phyloP scores from a whole-genome alignment of 148 eudicot genomes.

The Talinum fruticosum region DNA sequence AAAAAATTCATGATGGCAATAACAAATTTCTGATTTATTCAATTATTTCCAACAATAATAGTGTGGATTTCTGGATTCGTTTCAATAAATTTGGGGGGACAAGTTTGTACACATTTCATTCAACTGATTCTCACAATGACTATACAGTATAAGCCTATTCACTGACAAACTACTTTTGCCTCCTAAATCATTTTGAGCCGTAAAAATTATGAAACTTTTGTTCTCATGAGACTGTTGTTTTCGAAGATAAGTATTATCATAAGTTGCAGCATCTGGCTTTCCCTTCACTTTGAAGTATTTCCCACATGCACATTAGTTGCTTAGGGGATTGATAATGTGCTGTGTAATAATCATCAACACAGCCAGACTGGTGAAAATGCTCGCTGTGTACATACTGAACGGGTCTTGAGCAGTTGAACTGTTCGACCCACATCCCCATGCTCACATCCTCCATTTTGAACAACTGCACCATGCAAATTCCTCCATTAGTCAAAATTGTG shows the following conservation, averaged over 20 bases:
- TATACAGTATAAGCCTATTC: slow-evolving; percentile 34
- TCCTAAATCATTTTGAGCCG: slow-evolving; percentile 8
- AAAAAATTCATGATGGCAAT: background rate
- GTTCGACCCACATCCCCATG: slow-evolving; percentile 93
- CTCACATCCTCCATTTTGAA: slow-evolving; percentile 98
- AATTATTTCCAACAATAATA: background rate
- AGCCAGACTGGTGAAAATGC: slow-evolving; percentile 71
- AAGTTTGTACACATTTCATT: slow-evolving; percentile 15
- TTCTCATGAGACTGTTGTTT: background rate
- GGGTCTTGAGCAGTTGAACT: slow-evolving; percentile 52
- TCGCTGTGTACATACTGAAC: slow-evolving; percentile 65
- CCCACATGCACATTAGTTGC: slow-evolving; percentile 68
- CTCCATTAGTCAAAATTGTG: background rate
- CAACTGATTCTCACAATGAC: background rate
- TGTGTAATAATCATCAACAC: slow-evolving; percentile 57
- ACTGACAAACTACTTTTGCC: slow-evolving; percentile 13
- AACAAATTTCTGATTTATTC: background rate
- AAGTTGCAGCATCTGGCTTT: slow-evolving; percentile 66
- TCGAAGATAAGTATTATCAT: slow-evolving; percentile 35
- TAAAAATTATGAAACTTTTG: background rate
- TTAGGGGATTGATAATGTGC: slow-evolving; percentile 90
- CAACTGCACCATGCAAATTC: slow-evolving; percentile 38
- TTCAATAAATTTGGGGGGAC: slow-evolving; percentile 9
- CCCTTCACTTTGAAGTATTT: slow-evolving; percentile 35
- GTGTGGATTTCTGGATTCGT: background rate